Conservation (phyloP, 768 basidiomycete species). For the Tephrocybe rancida region DNA sequence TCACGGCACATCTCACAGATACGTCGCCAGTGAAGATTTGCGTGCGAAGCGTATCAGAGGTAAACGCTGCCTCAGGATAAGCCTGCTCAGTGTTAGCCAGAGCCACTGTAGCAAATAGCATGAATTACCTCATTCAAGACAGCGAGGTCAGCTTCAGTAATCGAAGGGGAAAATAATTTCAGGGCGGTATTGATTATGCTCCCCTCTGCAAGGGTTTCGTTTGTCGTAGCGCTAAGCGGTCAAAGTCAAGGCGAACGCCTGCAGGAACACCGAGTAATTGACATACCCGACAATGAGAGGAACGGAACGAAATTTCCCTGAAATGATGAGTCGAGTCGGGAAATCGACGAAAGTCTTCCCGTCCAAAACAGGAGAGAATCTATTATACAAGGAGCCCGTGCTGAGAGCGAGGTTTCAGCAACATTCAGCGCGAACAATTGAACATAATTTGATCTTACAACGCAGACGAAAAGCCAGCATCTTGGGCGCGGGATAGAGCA, state of each 20-base stretch:
- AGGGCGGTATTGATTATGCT: conserved; percentile 38
- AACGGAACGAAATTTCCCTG: conserved; percentile 49
- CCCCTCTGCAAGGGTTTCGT: conserved; percentile 56
- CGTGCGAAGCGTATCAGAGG: conserved; percentile 40
- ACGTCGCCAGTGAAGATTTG: conserved; percentile 52
- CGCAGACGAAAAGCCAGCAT: conserved; percentile 37
- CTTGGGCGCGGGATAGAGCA: conserved; percentile 56
- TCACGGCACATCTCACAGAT: conserved; percentile 54
- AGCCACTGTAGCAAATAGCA: neutral
- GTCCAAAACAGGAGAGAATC: conserved; percentile 59
- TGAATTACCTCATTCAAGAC: conserved; percentile 34
- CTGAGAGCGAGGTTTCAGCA: no score
- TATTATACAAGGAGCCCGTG: conserved; percentile 43
- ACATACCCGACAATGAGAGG: conserved; percentile 62
- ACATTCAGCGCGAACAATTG: no score
- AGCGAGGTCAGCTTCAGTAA: conserved; percentile 40
- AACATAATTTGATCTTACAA: conserved; percentile 48
- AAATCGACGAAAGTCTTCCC: conserved; percentile 50
- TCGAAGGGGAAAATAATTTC: conserved; percentile 43
- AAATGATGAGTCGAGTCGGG: conserved; percentile 47
- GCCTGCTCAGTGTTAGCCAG: conserved; percentile 30
- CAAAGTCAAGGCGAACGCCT: neutral
- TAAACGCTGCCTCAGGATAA: conserved; percentile 47
- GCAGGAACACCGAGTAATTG: neutral
- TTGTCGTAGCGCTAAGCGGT: conserved; percentile 50